Evolutionary conservation across 371 early-diverging fungal species (phyloP).

Genomic region (Choanephora cucurbitarum): DNA sequence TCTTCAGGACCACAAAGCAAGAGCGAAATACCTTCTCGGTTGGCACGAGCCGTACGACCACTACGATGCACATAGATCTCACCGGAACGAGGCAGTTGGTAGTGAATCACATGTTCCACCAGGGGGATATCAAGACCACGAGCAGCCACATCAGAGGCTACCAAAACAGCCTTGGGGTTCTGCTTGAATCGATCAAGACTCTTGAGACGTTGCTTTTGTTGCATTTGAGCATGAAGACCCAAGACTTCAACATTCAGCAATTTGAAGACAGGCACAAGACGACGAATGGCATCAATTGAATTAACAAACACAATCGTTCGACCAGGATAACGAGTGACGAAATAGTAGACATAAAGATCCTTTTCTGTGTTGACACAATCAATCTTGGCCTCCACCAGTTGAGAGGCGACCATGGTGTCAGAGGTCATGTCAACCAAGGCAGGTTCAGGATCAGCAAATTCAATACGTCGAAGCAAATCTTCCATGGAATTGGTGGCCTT

Average conservation of each 20-base stretch:
- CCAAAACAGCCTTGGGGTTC: conserved; percentile 68
- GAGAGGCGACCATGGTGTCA: conserved; percentile 64
- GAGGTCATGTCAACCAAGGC: conserved; percentile 71
- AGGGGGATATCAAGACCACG: conserved; percentile 97
- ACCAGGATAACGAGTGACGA: conserved; percentile 83
- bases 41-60: conserved; percentile 93
- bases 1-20: conserved; percentile 87
- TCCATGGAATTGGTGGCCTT: conserved; percentile 32
- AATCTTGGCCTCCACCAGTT: conserved; percentile 78
- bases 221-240: conserved; percentile 92
- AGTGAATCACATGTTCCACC: conserved; percentile 97
- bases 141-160: conserved; percentile 93
- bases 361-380: conserved; percentile 87
- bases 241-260: conserved; percentile 68
- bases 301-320: conserved; percentile 95
- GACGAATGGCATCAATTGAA: conserved; percentile 88
- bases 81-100: conserved; percentile 95
- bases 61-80: conserved; percentile 94
- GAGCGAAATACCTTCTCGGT: conserved; percentile 80
- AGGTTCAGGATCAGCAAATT: conserved; percentile 74
- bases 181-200: conserved; percentile 86
- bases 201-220: conserved; percentile 92
- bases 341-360: conserved; percentile 86
- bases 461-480: conserved; percentile 71
- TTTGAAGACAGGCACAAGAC: conserved; percentile 81